A percentile compares a stretch with the other conserved stretches of the same genome.
Conservation (phyloP, 768 basidiomycete genomes). For the Agaricus subrufescens region DNA sequence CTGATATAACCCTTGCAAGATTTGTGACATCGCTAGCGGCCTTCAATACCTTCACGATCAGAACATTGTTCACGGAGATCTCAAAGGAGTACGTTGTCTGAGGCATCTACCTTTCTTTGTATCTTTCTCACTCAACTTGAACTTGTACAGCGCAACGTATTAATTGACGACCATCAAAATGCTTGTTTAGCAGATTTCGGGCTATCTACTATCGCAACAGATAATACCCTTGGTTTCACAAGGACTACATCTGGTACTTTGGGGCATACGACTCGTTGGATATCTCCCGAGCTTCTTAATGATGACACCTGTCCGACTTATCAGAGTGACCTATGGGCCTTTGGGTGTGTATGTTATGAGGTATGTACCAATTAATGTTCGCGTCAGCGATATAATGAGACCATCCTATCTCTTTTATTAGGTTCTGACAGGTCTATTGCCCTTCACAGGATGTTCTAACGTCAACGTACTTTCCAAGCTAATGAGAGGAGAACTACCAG, state of each 20-base stretch:
- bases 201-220: slow-evolving; percentile 1
- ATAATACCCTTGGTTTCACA: neutral
- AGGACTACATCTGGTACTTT: neutral
- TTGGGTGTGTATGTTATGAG: slow-evolving; percentile 13
- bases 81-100: slow-evolving; percentile 16
- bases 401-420: no score
- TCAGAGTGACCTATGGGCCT: slow-evolving; percentile 15
- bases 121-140: no score
- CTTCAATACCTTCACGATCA: slow-evolving; percentile 11
- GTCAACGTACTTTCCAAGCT: no score
- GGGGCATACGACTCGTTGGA: slow-evolving; percentile 10
- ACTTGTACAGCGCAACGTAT: neutral
- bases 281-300: slow-evolving; percentile 24
- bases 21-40: slow-evolving; percentile 6
- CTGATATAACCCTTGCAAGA: slow-evolving; percentile 18
- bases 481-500: no score
- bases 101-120: no score
- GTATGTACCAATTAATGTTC: neutral
- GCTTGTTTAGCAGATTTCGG: slow-evolving; percentile 10
- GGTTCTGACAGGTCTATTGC: no score
- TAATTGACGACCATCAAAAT: slow-evolving; percentile 8
- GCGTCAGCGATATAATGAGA: no score
- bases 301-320: neutral
- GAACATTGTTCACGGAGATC: slow-evolving; percentile 12
- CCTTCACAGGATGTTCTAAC: no score